These are phyloP conservation scores for Jatropha podagrica DNA, from an alignment of 441 rosid genomes.

Conservation along the genomic window DNA sequence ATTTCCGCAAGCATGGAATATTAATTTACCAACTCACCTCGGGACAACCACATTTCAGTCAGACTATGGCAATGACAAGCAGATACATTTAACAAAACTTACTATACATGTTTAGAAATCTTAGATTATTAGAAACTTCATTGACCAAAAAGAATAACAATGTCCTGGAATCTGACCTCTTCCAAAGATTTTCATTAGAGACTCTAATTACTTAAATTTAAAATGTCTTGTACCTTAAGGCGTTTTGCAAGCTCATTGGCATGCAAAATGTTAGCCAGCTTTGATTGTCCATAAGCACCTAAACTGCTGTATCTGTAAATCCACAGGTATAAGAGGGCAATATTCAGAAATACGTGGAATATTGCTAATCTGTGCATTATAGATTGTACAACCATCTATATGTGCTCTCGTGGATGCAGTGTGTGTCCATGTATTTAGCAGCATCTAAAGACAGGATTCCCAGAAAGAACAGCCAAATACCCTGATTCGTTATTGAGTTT, in stretches of 20 bases:
- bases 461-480: constrained; percentile 16
- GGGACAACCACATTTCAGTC: not conserved
- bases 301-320: constrained; percentile 32
- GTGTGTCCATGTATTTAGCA: not conserved
- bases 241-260: constrained; percentile 32
- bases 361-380: not conserved
- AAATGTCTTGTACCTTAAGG: constrained; percentile 30
- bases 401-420: not conserved
- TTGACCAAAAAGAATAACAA: constrained; percentile 3
- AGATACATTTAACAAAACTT: not conserved
- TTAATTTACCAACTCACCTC: not conserved
- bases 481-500: constrained; percentile 31
- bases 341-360: not conserved
- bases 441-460: not conserved
- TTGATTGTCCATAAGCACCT: constrained; percentile 42
- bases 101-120: not conserved
- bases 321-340: not conserved
- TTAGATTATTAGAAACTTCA: not conserved
- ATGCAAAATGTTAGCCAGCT: constrained; percentile 30
- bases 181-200: not conserved
- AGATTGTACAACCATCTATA: not conserved
- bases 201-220: not conserved
- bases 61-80: not conserved
- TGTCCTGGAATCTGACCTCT: not conserved
- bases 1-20: not conserved